Percentiles rank a stretch among this genome's conserved stretches.
Conservation (phyloP, 768 basidiomycete genomes). For the Tylopilus felleus region DNA sequence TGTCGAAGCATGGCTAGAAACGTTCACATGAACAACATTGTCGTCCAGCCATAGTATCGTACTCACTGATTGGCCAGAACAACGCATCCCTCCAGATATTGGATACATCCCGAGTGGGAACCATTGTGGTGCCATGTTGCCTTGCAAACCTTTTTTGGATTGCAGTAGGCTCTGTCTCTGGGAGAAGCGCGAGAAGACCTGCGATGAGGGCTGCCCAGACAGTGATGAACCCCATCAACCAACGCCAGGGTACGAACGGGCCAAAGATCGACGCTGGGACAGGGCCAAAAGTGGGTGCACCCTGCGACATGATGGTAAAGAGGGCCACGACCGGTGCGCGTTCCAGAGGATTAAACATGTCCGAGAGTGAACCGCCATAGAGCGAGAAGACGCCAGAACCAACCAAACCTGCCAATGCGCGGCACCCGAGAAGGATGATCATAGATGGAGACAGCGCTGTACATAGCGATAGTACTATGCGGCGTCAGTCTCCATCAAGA, state of each 20-base stretch:
- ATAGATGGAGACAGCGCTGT: constrained; percentile 25
- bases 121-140: constrained; percentile 1
- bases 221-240: constrained; percentile 25
- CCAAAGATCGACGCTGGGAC: constrained; percentile 25
- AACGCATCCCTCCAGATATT: constrained; percentile 24
- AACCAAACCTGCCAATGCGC: constrained; percentile 21
- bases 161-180: constrained; percentile 24
- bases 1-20: constrained; percentile 21
- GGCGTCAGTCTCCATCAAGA: constrained; percentile 5
- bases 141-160: constrained; percentile 20
- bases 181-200: constrained; percentile 14
- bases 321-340: constrained; percentile 28
- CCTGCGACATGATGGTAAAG: constrained; percentile 30
- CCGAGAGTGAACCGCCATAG: constrained; percentile 30
- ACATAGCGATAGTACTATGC: constrained; percentile 22
- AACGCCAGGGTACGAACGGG: constrained; percentile 23
- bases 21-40: not conserved
- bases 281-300: constrained; percentile 29
- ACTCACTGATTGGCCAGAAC: constrained; percentile 26
- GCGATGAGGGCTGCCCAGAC: constrained; percentile 23
- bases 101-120: not conserved
- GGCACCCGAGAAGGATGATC: constrained; percentile 14
- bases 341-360: constrained; percentile 28
- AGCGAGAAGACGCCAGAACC: constrained; percentile 28
- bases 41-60: not conserved